These are phyloP conservation scores for Tulasnella sp. DNA, from an alignment of 768 basidiomycete species.

Conservation along the genomic window DNA sequence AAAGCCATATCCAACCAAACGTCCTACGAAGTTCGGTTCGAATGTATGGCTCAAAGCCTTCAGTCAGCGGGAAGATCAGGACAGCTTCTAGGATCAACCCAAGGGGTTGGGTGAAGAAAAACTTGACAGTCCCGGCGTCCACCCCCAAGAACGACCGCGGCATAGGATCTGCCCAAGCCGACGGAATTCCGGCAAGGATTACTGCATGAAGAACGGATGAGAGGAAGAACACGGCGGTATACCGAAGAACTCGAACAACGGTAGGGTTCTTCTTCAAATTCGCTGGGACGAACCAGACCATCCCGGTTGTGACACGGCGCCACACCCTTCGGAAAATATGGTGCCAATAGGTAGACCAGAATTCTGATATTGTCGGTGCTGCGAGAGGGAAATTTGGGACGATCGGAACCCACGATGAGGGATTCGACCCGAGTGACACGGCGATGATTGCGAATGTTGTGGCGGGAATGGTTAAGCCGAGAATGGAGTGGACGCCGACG, in stretches of 20 bases:
- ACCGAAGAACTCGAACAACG: neutral
- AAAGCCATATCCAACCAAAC: slow-evolving; percentile 15
- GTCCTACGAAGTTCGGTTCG: neutral
- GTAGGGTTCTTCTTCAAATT: neutral
- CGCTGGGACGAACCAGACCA: slow-evolving; percentile 4
- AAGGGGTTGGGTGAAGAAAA: slow-evolving; percentile 20
- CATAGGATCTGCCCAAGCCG: neutral
- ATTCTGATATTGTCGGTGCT: slow-evolving; percentile 16
- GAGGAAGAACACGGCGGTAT: slow-evolving; percentile 10
- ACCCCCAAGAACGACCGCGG: neutral
- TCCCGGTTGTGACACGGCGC: slow-evolving; percentile 11
- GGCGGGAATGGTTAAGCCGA: slow-evolving; percentile 8
- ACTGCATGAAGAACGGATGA: slow-evolving; percentile 16
- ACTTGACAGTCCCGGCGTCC: slow-evolving; percentile 19
- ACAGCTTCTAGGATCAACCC: slow-evolving; percentile 14
- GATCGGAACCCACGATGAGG: slow-evolving; percentile 19
- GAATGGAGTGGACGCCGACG: neutral
- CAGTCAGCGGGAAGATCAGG: slow-evolving; percentile 8
- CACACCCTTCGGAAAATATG: slow-evolving; percentile 17
- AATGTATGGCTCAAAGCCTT: neutral
- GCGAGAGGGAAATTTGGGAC: slow-evolving; percentile 4
- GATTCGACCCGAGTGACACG: slow-evolving; percentile 3
- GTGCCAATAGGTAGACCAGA: slow-evolving; percentile 20
- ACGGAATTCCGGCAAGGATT: slow-evolving; percentile 8
- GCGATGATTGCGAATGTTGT: neutral